Conservation (phyloP, 2,329 filamentous ascomycete species). For the Arthrobotrys entomopaga region DNA sequence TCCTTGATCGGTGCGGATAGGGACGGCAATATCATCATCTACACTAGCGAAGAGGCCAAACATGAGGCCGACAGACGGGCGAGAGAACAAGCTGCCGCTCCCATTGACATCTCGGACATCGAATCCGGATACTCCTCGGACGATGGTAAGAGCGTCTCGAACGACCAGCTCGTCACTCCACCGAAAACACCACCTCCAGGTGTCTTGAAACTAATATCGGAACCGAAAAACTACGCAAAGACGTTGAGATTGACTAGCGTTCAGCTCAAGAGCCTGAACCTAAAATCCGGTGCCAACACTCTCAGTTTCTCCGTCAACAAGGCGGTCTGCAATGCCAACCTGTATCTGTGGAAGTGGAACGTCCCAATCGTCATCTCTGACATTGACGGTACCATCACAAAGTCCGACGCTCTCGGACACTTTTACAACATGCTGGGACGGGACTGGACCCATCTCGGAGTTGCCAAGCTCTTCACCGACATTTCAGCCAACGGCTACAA, state of each 20-base stretch:
- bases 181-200: constrained; percentile 50
- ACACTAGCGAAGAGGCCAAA: constrained; percentile 96
- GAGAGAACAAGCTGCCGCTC: constrained; percentile 63
- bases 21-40: constrained; percentile 98
- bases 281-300: constrained; percentile 86
- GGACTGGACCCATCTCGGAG: constrained; percentile 96
- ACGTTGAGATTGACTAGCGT: constrained; percentile 94
- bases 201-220: constrained; percentile 7
- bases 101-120: constrained; percentile 79
- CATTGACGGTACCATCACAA: constrained; percentile 98
- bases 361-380: constrained; percentile 97
- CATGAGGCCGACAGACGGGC: constrained; percentile 65
- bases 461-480: constrained; percentile 96
- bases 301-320: constrained; percentile 98
- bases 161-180: constrained; percentile 70
- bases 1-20: constrained; percentile 94
- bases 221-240: constrained; percentile 89
- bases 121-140: constrained; percentile 97
- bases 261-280: constrained; percentile 84
- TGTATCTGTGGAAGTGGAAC: constrained; percentile 93
- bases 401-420: constrained; percentile 92
- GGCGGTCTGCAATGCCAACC: constrained; percentile 87
- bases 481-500: constrained; percentile 97
- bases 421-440: constrained; percentile 95
- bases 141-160: constrained; percentile 72